A percentile compares a stretch with the other conserved stretches of the same genome.
phyloP scores from a whole-genome alignment of 768 basidiomycete genomes.

The Mycena vulgaris region DNA sequence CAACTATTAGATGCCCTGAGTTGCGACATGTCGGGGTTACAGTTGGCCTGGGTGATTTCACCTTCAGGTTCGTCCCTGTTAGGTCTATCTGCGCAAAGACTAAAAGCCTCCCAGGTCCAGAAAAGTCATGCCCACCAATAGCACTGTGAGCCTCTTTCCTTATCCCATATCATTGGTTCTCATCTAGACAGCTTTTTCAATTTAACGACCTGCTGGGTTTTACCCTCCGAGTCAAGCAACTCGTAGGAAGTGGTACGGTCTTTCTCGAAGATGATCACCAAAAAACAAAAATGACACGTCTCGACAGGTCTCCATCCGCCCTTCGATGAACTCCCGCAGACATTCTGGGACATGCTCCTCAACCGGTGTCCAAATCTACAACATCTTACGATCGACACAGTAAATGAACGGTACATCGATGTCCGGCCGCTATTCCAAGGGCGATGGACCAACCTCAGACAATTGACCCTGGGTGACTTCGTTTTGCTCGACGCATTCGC shows the following conservation, averaged over 20 bases:
- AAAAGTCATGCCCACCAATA: constrained; percentile 38
- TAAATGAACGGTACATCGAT: constrained; percentile 39
- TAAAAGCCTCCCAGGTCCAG: constrained; percentile 17
- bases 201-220: constrained; percentile 34
- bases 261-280: too few relatives aligned
- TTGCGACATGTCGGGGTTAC: constrained; percentile 35
- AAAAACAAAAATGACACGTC: background rate
- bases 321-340: constrained; percentile 39
- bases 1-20: constrained; percentile 26
- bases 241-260: constrained; percentile 33
- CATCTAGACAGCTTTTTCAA: constrained; percentile 29
- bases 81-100: background rate
- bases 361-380: constrained; percentile 34
- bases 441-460: constrained; percentile 34
- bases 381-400: constrained; percentile 37
- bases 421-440: constrained; percentile 36
- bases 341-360: constrained; percentile 37
- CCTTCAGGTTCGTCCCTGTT: constrained; percentile 22
- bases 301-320: constrained; percentile 34
- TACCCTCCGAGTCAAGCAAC: constrained; percentile 37
- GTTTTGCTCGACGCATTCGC: constrained; percentile 38
- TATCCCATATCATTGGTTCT: background rate
- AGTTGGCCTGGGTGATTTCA: constrained; percentile 37
- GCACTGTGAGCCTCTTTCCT: constrained; percentile 16
- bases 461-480: constrained; percentile 37